Conservation (phyloP, 331 rosid genomes). For the Quercus tomentella region DNA sequence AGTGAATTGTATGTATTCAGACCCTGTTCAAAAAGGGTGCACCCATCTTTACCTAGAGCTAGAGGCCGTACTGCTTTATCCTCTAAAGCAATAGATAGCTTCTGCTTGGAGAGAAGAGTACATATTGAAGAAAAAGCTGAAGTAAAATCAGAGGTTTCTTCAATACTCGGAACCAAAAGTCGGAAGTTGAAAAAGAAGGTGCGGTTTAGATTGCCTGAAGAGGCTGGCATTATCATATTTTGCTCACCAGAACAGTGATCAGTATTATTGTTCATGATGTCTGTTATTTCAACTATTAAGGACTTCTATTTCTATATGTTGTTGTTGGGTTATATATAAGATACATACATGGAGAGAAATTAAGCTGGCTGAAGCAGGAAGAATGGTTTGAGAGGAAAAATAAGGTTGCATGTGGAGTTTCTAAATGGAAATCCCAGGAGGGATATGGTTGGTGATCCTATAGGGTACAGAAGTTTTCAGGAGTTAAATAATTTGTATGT, state of each 20-base stretch:
- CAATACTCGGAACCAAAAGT: constrained; percentile 1
- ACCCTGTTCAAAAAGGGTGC: constrained; percentile 10
- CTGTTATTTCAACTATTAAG: background rate
- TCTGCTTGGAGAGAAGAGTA: background rate
- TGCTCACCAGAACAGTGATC: constrained; percentile 9
- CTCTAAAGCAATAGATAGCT: constrained; percentile 16
- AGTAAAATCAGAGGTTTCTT: background rate
- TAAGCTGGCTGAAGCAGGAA: no score
- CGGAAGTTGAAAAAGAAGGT: constrained; percentile 22
- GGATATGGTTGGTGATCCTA: no score
- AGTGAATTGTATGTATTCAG: constrained; percentile 16
- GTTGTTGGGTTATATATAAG: no score
- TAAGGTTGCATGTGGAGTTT: no score
- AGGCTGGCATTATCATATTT: constrained; percentile 23
- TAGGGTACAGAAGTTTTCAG: no score
- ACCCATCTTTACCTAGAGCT: constrained; percentile 11
- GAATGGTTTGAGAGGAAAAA: no score
- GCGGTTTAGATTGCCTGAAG: constrained; percentile 27
- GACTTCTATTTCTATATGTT: background rate
- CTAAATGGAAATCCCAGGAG: no score
- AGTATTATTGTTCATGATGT: background rate
- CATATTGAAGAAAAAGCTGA: background rate
- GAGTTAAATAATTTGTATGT: no score
- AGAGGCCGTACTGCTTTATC: background rate
- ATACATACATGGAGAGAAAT: no score